Base-by-base conservation (phyloP, 208 protist genomes). In the Leishmania braziliensis region DNA sequence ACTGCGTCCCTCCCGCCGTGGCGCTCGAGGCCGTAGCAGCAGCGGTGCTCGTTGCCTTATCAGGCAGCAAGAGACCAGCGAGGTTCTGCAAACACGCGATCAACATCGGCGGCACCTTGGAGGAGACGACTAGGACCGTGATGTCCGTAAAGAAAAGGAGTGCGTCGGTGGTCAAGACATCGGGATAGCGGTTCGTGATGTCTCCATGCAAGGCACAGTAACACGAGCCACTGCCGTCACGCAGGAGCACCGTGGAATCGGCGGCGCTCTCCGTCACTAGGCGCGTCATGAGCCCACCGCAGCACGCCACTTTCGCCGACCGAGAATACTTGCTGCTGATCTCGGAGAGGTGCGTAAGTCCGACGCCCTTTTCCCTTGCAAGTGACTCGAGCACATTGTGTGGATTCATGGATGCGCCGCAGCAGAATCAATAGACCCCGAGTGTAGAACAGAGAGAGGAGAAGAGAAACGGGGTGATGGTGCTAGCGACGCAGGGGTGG, bases 1-100 rank as follows among this genome's bases (percentile, higher is more conserved):
- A 29, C 12, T 6, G 46, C 56, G 54, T 48, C 12, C 66, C 65
- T 50, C 39, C 76, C 6, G 18, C 75, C 14, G 51, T 46, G 60
- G 58, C 68, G 43, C 60, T 74, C 60, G 70, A 50, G 0, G 58
- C 77, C 9, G 81, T 60, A 8, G 75, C 72, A 48, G 75, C 75
- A 14, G 81, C 29, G 1, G 70, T 54, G 29, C 33, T 77, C 9
- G 23, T 20, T 6, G 83, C 72, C 16, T 91, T 84, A 20, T 91
- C 90, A 23, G 94, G 94, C 33, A 97, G 83, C 82, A 95, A 66
- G 6, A 97, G 87, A 5, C 90, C 92, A 3, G 82, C 86, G 29
- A 97, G 77, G 80, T 97, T 95, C 63, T 94, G 88, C 65, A 95
- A 70, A 69, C 91, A 95, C 18, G 89, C 92, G 56, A 97, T 89